Percentiles rank a stretch among this genome's conserved stretches.
These are phyloP conservation scores for Candida sanyaensis DNA, from an alignment of 1,139 yeast genomes.

Conservation along the genomic window DNA sequence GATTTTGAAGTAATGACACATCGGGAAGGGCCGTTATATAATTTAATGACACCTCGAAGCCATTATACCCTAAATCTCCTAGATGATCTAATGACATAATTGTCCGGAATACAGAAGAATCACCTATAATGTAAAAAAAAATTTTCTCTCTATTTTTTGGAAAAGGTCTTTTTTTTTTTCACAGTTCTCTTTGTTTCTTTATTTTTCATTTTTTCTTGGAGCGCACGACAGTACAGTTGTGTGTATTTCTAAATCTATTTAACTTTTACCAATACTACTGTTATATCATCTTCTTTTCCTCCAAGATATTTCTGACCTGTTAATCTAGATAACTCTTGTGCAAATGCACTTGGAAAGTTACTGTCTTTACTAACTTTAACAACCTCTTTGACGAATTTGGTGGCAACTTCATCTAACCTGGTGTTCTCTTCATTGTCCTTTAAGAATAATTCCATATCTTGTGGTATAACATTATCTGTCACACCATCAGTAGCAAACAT, in stretches of 20 bases:
- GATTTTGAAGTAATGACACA: constrained; percentile 52
- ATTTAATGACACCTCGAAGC: constrained; percentile 70
- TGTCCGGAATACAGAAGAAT: not conserved
- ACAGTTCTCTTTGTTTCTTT: not conserved
- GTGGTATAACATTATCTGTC: constrained; percentile 76
- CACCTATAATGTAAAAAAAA: not conserved
- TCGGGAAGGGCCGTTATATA: constrained; percentile 83
- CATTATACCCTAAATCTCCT: constrained; percentile 45
- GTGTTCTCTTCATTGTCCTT: constrained; percentile 41
- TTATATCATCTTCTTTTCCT: constrained; percentile 94
- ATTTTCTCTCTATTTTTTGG: not conserved
- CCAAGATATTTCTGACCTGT: constrained; percentile 78
- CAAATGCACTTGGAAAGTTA: constrained; percentile 79
- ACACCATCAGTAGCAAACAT: constrained; percentile 94
- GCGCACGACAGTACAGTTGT: too few relatives aligned
- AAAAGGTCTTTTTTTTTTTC: not conserved
- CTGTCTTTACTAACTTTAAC: constrained; percentile 71
- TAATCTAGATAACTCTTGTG: constrained; percentile 71
- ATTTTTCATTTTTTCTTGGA: not conserved
- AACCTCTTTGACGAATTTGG: constrained; percentile 67
- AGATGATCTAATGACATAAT: not conserved
- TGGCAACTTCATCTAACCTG: constrained; percentile 42
- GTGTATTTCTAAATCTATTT: constrained; percentile 18
- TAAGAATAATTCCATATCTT: constrained; percentile 67
- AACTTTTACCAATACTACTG: constrained; percentile 72